Base-by-base conservation (phyloP, 805 yeast genomes). In the Diddensiella caesifluorescens region DNA sequence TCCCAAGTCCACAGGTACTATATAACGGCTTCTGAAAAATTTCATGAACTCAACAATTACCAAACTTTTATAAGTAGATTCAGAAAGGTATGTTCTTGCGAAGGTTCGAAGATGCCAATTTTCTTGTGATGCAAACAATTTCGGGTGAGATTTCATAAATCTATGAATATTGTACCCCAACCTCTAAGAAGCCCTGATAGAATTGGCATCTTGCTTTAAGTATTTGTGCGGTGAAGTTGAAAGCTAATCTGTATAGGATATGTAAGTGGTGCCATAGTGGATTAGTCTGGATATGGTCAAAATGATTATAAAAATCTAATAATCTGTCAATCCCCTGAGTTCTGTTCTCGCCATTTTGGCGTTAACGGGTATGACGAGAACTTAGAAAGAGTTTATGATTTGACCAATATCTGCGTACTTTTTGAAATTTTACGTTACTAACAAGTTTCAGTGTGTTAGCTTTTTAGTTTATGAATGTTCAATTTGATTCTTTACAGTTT, bases 281-380 rank as follows among this genome's bases (percentile, higher is more conserved):
- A n/a, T n/a, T n/a, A n/a, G n/a, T n/a, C n/a, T n/a, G 29, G 27
- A 38, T n/a, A 12, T n/a, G 31, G 27, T 38, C 41, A 33, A 43
- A 38, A 45, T 51, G 56, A 52, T 52, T 52, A 48, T 41, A 48
- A 42, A 44, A 23, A 21, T 47, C 42, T 21, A 34, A 34, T 42
- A 30, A 49, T 51, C 56, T 55, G 60, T 55, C 60, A 55, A 55
- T 55, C 60, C 60, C 42, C 60, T 49, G 60, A 55, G 42, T 43
- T 33, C 32, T 20, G n/a, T n/a, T n/a, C n/a, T n/a, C n/a, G n/a
- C n/a, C n/a, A n/a, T n/a, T n/a, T n/a, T n/a, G n/a, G n/a, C 21
- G 35, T 30, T 31, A 20, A 42, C 42, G 25, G 43, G 36, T 18
- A 29, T 39, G 41, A 44, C 38, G 46, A 44, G 23, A 28, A 21